Evolutionary conservation across 2,329 filamentous ascomycete species (phyloP).

Genomic region (Cladosporium sp.): DNA sequence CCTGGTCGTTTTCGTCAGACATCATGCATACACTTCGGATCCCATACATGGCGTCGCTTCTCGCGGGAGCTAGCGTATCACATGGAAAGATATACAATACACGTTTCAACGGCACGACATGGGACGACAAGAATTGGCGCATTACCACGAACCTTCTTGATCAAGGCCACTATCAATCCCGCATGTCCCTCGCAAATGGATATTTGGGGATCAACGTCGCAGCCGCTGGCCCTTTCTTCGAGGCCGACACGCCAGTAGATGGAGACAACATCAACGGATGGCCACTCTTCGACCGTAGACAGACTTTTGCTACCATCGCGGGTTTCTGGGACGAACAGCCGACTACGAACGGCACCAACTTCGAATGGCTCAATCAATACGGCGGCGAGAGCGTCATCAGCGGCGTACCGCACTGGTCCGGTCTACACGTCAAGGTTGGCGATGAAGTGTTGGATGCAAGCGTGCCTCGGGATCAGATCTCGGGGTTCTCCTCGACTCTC

Average conservation of each 20-base stretch:
- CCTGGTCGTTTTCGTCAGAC: not conserved
- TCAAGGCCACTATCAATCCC: conserved; percentile 62
- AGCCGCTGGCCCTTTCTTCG: conserved; percentile 65
- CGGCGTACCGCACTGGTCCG: conserved; percentile 70
- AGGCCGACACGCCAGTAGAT: conserved; percentile 57
- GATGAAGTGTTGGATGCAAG: conserved; percentile 61
- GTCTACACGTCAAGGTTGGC: conserved; percentile 59
- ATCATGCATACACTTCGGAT: conserved; percentile 6
- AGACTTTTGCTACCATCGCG: conserved; percentile 67
- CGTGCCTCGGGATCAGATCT: conserved; percentile 60
- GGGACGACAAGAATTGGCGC: conserved; percentile 61
- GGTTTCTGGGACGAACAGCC: conserved; percentile 67
- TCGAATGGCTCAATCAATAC: conserved; percentile 68
- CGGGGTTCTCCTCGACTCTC: conserved; percentile 61
- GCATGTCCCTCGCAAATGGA: conserved; percentile 63
- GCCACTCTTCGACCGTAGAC: conserved; percentile 65
- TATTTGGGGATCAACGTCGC: conserved; percentile 67
- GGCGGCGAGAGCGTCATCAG: conserved; percentile 71
- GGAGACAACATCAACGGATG: conserved; percentile 61
- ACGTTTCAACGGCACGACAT: conserved; percentile 56
- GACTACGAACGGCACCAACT: conserved; percentile 63
- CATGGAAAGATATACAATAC: conserved; percentile 47
- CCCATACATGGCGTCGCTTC: not conserved
- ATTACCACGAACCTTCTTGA: conserved; percentile 57
- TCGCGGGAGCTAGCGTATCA: not conserved